These are phyloP conservation scores for Bruguiera sexangula DNA, from an alignment of 345 rosid genomes.

Conservation along the genomic window DNA sequence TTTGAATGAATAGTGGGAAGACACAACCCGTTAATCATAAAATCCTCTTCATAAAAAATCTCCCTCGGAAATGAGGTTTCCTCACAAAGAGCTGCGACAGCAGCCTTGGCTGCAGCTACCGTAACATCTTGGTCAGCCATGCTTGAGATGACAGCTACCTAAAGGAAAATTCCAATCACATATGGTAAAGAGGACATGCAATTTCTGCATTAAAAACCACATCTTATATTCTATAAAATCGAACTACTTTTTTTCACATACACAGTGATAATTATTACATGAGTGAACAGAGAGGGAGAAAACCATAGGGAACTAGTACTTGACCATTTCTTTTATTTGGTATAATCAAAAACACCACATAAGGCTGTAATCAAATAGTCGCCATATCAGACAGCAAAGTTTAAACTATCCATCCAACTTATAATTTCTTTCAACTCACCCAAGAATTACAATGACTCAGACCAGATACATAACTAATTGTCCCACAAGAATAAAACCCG, in stretches of 20 bases:
- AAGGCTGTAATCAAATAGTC: too few relatives aligned
- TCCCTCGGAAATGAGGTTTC: slow-evolving; percentile 73
- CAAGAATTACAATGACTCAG: background rate
- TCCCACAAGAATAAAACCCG: background rate
- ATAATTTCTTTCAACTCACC: background rate
- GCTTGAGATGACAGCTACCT: slow-evolving; percentile 67
- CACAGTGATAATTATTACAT: too few relatives aligned
- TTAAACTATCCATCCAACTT: too few relatives aligned
- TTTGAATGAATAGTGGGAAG: slow-evolving; percentile 23
- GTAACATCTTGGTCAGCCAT: slow-evolving; percentile 59
- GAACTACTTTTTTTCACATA: background rate
- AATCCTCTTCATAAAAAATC: slow-evolving; percentile 44
- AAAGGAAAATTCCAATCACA: slow-evolving; percentile 13
- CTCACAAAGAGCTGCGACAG: slow-evolving; percentile 68
- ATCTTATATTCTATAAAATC: background rate
- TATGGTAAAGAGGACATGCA: too few relatives aligned
- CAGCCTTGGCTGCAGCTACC: slow-evolving; percentile 80
- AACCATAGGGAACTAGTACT: too few relatives aligned
- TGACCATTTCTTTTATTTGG: too few relatives aligned
- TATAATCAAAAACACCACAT: too few relatives aligned
- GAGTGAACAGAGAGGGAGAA: too few relatives aligned
- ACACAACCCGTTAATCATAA: slow-evolving; percentile 23
- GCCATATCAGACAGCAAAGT: too few relatives aligned
- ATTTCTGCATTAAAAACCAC: background rate
- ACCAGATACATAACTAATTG: background rate